Conservation (phyloP, 371 early-diverging fungal genomes). For the Capniomyces stellatus region DNA sequence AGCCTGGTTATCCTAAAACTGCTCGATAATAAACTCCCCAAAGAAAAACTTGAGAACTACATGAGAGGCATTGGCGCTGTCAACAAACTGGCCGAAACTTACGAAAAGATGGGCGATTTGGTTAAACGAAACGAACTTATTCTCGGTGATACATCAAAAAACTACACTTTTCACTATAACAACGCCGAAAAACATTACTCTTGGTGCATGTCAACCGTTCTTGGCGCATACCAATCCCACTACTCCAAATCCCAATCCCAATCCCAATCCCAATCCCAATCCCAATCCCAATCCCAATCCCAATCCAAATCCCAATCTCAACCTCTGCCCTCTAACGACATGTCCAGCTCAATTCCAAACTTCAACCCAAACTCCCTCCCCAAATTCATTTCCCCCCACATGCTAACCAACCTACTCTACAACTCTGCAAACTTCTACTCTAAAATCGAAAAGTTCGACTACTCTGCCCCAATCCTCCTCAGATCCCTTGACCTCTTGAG, state of each 20-base stretch:
- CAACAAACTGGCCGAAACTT: slow-evolving; percentile 16
- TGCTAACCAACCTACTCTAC: slow-evolving; percentile 22
- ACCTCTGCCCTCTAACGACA: slow-evolving; percentile 13
- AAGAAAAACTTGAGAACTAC: not conserved
- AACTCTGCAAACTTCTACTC: slow-evolving; percentile 22
- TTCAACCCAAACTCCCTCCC: slow-evolving; percentile 22
- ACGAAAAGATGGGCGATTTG: slow-evolving; percentile 15
- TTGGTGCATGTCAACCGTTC: slow-evolving; percentile 21
- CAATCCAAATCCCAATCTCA: slow-evolving; percentile 11
- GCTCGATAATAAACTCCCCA: not conserved
- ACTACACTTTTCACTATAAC: slow-evolving; percentile 5
- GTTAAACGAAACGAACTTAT: slow-evolving; percentile 10
- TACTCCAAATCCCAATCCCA: slow-evolving; percentile 10
- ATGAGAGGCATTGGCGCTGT: slow-evolving; percentile 1
- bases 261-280: too few species aligned
- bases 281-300: too few species aligned
- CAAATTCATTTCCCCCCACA: slow-evolving; percentile 12
- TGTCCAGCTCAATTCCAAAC: slow-evolving; percentile 10
- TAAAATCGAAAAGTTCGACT: slow-evolving; percentile 10
- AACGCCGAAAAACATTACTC: slow-evolving; percentile 24
- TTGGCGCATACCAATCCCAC: slow-evolving; percentile 19
- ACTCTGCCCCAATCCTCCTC: slow-evolving; percentile 20
- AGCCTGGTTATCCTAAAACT: not conserved
- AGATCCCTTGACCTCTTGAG: slow-evolving; percentile 22
- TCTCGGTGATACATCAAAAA: slow-evolving; percentile 7